These are phyloP conservation scores for Citrus hindsii DNA, from an alignment of 345 rosid genomes.

Conservation along the genomic window DNA sequence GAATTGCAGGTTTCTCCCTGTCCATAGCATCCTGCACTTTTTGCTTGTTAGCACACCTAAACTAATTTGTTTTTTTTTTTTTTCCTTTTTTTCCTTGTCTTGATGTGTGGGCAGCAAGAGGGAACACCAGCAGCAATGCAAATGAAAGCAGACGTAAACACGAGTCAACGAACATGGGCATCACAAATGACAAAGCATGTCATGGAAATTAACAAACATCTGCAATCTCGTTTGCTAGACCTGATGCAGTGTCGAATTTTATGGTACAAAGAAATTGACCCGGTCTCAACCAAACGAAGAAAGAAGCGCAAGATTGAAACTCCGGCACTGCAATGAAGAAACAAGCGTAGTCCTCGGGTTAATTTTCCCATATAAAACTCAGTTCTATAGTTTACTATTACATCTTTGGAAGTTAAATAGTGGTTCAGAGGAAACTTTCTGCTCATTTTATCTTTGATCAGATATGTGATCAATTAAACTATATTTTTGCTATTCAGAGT, in stretches of 20 bases:
- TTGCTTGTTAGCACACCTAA: neutral
- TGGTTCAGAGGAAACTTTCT: neutral
- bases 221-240: conserved; percentile 43
- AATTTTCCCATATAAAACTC: neutral
- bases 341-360: conserved; percentile 8
- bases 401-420: neutral
- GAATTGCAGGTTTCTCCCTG: conserved; percentile 36
- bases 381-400: neutral
- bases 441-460: neutral
- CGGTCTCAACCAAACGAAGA: conserved; percentile 10
- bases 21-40: neutral
- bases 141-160: conserved; percentile 34
- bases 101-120: conserved; percentile 28
- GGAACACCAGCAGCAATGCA: conserved; percentile 34
- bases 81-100: neutral
- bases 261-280: conserved; percentile 1
- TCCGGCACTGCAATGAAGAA: neutral
- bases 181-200: conserved; percentile 42
- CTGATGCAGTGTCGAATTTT: conserved; percentile 34
- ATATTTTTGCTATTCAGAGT: neutral
- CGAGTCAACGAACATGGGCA: conserved; percentile 32
- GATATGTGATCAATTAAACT: neutral
- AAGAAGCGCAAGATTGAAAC: conserved; percentile 22
- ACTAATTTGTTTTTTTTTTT: neutral
- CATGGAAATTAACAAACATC: conserved; percentile 42